phyloP scores from a whole-genome alignment of 768 basidiomycete genomes.

The Tulasnella sp. region DNA sequence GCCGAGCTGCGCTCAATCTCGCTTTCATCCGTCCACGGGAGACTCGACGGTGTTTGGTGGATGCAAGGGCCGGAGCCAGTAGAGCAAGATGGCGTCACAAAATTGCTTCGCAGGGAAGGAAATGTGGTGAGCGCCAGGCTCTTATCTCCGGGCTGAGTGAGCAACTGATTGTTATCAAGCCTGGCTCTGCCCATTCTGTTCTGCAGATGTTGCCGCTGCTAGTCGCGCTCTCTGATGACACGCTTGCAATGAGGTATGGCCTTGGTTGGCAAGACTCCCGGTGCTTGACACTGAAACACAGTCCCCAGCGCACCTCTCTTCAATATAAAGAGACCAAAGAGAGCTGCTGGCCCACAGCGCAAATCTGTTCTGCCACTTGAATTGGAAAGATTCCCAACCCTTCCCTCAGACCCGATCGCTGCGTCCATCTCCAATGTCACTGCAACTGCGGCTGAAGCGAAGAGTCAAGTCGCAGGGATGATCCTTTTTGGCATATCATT shows the following conservation, averaged over 20 bases:
- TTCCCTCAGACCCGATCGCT: slow-evolving; percentile 41
- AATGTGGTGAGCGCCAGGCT: slow-evolving; percentile 16
- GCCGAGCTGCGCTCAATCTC: slow-evolving; percentile 36
- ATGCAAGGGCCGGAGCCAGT: slow-evolving; percentile 21
- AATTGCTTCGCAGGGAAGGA: slow-evolving; percentile 14
- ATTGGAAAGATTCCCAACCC: slow-evolving; percentile 58
- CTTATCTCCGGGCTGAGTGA: slow-evolving; percentile 60
- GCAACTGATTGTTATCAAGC: slow-evolving; percentile 41
- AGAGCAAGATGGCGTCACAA: neutral
- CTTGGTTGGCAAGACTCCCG: neutral
- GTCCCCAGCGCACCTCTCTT: neutral
- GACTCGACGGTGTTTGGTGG: slow-evolving; percentile 18
- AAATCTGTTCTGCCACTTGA: slow-evolving; percentile 36
- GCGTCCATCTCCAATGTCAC: slow-evolving; percentile 43
- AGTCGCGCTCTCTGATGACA: slow-evolving; percentile 57
- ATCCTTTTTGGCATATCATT: too few relatives aligned
- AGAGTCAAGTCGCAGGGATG: too few relatives aligned
- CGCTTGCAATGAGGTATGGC: slow-evolving; percentile 51
- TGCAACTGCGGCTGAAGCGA: slow-evolving; percentile 24
- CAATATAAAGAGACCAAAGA: neutral
- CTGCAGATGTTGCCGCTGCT: slow-evolving; percentile 58
- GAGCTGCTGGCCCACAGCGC: neutral
- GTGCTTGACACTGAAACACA: neutral
- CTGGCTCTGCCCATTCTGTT: slow-evolving; percentile 65
- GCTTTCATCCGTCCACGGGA: neutral